Evolutionary conservation across 2,329 filamentous ascomycete genomes (phyloP), one percentile per base, ranked within the genome.

Genomic region (Venturia carpophila): DNA sequence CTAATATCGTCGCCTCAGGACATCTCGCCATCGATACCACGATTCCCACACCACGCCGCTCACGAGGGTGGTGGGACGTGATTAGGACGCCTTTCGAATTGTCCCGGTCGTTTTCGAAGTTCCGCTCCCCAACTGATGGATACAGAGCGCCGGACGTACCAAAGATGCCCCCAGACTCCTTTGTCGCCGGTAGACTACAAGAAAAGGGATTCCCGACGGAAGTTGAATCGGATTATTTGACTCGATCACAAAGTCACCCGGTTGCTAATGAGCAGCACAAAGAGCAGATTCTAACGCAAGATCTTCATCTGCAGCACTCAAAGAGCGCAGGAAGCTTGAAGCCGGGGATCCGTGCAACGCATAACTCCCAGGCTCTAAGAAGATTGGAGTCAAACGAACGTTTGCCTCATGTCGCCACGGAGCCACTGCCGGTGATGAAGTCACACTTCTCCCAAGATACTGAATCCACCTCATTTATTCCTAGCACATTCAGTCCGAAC

Each of bases 21-120:
- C 39, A 60, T 39, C 69, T 69, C 19, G 68, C 72, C 60, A 69
- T 77, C 30, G 74, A 78, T 61, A 76, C 75, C 3, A 69, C 70
- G 19, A 68, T 73, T 24, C 70, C 70, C 49, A 84, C 83, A 37
- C 81, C 79, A 52, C 82, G 83, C 13, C 81, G 80, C 65, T 87
- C 87, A 34, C 80, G 82, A 67, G 89, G 89, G 24, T 92, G 89
- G 88, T 92, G 89, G 89, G 89, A 90, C 70, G 82, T 89, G 68
- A 84, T 92, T 65, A 87, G 83, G 9, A 89, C 88, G 0, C 89
- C 89, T 0, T 91, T 91, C 70, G 71, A 74, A 30, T 71, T 72
- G 63, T 73, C 78, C 67, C 68, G 75, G 60, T 68, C 73, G 70
- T 71, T 75, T 66, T 70, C 72, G 62, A 71, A 75, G 63, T 72